Base-by-base conservation (phyloP, 306 rosid genomes). In the Hippophae tibetana region DNA sequence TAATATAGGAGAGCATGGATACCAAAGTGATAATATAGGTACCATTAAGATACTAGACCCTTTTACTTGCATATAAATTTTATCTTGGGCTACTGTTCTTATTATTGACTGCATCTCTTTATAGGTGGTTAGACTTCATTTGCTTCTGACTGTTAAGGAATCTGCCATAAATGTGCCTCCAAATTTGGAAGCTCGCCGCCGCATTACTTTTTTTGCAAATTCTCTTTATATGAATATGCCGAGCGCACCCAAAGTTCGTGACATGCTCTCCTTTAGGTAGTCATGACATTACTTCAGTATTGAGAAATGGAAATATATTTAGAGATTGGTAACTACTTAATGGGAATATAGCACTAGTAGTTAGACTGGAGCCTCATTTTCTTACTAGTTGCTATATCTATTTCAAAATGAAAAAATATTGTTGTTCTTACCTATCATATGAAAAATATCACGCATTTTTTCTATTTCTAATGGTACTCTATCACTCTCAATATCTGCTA, bases 211-310 rank as follows among this genome's bases (percentile, higher is more conserved):
- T 81, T 93, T 93, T 77, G 99, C 99, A 1, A 93, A 93, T 68
- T 93, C 99, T 64, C 79, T 93, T 42, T 93, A 88, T 68, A 93
- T 92, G 99, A 85, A 79, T 61, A 92, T 92, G 95, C 96, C 95
- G 48, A 71, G 44, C 57, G 96, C 99, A 69, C 99, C 99, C 41
- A 82, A 78, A 88, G 96, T 92, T 51, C 85, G 72, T 42, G 81
- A 84, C 70, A 92, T 88, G 96, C 76, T 92, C 65, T 88, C 99
- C 60, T 92, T 92, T 78, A 87, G 99, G 96, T 92, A 57, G 89
- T 79, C 63, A 62, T 66, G 55, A 47, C 58, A 43, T 25, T 27
- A 66, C 50, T 0, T 52, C 40, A n/a, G 5, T 9, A 18, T 72
- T 56, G 13, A 9, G 42, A 12, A 8, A 6, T 5, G 47, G 13